Evolutionary conservation across 306 rosid genomes (phyloP).

Genomic region (Castanopsis chinensis): DNA sequence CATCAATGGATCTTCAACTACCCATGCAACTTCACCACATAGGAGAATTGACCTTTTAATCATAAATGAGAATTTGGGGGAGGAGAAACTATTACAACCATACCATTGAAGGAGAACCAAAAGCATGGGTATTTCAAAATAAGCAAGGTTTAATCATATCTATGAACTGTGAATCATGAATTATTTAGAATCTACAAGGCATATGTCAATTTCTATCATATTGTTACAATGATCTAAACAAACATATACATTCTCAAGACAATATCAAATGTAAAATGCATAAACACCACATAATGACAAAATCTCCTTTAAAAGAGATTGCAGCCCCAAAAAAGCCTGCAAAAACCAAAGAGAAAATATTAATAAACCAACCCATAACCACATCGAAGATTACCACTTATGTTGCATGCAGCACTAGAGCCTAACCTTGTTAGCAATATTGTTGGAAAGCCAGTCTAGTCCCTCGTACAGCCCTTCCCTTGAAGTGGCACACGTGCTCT

Average conservation of each 20-base stretch:
- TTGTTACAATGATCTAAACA: constrained; percentile 16
- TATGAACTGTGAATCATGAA: too few species aligned
- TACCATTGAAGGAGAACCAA: not conserved
- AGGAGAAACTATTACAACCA: not conserved
- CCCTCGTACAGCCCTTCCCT: constrained; percentile 59
- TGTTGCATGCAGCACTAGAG: not conserved
- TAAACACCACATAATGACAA: constrained; percentile 16
- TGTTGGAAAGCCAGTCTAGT: constrained; percentile 58
- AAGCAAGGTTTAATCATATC: too few species aligned
- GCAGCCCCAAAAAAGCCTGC: constrained; percentile 22
- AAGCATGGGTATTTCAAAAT: too few species aligned
- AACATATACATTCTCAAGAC: not conserved
- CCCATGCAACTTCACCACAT: too few species aligned
- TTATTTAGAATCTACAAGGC: constrained; percentile 29
- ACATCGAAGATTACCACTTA: not conserved
- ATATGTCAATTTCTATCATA: not conserved
- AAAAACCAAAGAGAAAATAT: not conserved
- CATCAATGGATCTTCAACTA: too few species aligned
- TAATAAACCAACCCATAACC: not conserved
- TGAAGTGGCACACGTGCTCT: constrained; percentile 57
- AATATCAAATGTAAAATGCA: constrained; percentile 21
- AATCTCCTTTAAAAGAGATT: not conserved
- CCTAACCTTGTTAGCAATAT: constrained; percentile 46
- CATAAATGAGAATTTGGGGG: too few species aligned
- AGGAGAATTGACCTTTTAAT: too few species aligned